Conservation (phyloP, 805 yeast genomes). For the Myxozyma udenii region DNA sequence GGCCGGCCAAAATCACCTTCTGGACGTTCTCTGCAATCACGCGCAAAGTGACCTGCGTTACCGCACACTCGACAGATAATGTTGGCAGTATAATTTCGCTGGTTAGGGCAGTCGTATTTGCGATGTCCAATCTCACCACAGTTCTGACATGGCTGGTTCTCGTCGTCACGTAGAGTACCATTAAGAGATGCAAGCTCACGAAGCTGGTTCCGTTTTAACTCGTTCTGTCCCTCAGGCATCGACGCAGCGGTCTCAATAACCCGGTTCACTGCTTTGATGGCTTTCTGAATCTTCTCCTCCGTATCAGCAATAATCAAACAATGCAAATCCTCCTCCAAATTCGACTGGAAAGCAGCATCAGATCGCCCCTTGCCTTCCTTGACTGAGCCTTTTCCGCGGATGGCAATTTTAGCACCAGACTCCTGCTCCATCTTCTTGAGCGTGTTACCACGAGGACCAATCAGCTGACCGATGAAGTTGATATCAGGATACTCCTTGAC, state of each 20-base stretch:
- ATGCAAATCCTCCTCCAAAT: constrained; percentile 79
- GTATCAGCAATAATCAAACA: constrained; percentile 81
- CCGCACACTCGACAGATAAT: constrained; percentile 79
- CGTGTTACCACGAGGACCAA: constrained; percentile 96
- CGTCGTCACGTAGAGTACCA: constrained; percentile 88
- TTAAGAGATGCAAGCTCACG: constrained; percentile 89
- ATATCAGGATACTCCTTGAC: constrained; percentile 83
- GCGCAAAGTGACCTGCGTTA: constrained; percentile 76
- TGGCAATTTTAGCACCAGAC: constrained; percentile 85
- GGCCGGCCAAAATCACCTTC: constrained; percentile 11
- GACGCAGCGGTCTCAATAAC: constrained; percentile 79
- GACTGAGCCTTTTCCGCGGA: constrained; percentile 93
- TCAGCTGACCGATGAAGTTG: constrained; percentile 79
- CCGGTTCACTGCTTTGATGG: constrained; percentile 67
- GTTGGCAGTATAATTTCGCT: constrained; percentile 49
- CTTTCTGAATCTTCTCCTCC: constrained; percentile 71
- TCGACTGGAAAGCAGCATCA: constrained; percentile 47
- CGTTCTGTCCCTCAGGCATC: constrained; percentile 92
- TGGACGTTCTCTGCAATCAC: constrained; percentile 65
- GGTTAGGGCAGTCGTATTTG: constrained; percentile 59
- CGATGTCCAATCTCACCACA: constrained; percentile 70
- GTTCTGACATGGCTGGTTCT: constrained; percentile 56
- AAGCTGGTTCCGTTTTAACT: constrained; percentile 82
- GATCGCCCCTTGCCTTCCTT: constrained; percentile 76
- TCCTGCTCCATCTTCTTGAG: constrained; percentile 73